These are phyloP conservation scores for Plasmodium knowlesi DNA, from an alignment of 169 alveolate genomes.

Conservation along the genomic window DNA sequence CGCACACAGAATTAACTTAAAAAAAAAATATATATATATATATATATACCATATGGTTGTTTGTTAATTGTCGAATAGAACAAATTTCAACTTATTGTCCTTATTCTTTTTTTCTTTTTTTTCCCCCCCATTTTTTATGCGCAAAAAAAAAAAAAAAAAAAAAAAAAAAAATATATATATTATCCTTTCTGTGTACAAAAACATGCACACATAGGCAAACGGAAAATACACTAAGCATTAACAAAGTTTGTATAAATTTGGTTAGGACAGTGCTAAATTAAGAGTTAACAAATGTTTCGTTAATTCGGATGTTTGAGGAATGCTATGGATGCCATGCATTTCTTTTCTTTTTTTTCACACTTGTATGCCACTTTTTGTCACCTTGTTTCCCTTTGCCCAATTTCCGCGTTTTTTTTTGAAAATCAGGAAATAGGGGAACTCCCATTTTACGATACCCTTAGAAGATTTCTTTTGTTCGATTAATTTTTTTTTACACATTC, in stretches of 20 bases:
- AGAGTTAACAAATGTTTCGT: conserved; percentile 16
- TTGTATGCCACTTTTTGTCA: background rate
- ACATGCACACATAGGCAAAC: conserved; percentile 49
- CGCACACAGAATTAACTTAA: conserved; percentile 18
- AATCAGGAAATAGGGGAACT: background rate
- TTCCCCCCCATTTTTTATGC: background rate
- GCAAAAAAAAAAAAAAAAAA: background rate
- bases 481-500: conserved; percentile 1
- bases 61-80: conserved; percentile 17
- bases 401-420: conserved; percentile 16
- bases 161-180: background rate
- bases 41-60: background rate
- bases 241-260: conserved; percentile 1
- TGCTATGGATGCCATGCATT: background rate
- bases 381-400: background rate
- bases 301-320: background rate
- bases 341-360: conserved; percentile 5
- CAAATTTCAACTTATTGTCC: conserved; percentile 15
- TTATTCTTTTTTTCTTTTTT: background rate
- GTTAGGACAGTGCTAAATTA: conserved; percentile 29
- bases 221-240: background rate
- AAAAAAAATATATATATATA: background rate
- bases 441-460: background rate
- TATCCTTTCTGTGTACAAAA: background rate
- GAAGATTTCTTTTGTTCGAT: conserved; percentile 2